Conservation (phyloP, 2,329 filamentous ascomycete species). For the Verticillium zaregamsianum region DNA sequence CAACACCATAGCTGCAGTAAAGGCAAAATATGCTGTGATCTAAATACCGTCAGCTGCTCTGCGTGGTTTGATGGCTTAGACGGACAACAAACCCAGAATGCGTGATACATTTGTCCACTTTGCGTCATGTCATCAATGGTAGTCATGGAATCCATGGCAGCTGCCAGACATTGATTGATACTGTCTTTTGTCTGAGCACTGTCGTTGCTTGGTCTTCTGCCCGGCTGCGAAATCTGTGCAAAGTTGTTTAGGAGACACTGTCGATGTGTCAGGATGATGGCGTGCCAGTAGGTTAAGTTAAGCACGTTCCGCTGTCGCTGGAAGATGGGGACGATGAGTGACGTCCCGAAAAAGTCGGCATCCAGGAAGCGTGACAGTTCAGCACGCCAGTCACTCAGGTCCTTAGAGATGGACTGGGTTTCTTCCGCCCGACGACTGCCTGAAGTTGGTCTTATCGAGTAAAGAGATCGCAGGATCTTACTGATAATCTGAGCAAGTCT, state of each 20-base stretch:
- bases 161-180: conserved; percentile 26
- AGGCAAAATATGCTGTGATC: conserved; percentile 38
- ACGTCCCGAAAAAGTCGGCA: conserved; percentile 27
- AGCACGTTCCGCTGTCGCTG: conserved; percentile 36
- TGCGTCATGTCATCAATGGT: conserved; percentile 33
- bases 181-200: conserved; percentile 13
- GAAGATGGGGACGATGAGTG: conserved; percentile 31
- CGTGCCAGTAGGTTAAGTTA: conserved; percentile 37
- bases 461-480: conserved; percentile 27
- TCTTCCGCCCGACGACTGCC: background rate
- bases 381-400: conserved; percentile 28
- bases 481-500: conserved; percentile 30
- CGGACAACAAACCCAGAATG: conserved; percentile 31
- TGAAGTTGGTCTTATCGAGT: conserved; percentile 30
- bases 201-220: conserved; percentile 1
- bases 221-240: conserved; percentile 15
- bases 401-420: conserved; percentile 6
- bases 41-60: conserved; percentile 1
- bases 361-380: conserved; percentile 32
- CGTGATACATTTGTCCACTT: conserved; percentile 29
- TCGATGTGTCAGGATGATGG: conserved; percentile 33
- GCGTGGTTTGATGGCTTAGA: background rate
- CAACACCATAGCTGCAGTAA: conserved; percentile 38
- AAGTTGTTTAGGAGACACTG: conserved; percentile 33
- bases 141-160: conserved; percentile 31